Base-by-base conservation (phyloP, 306 rosid genomes). In the Dryas alaskensis region DNA sequence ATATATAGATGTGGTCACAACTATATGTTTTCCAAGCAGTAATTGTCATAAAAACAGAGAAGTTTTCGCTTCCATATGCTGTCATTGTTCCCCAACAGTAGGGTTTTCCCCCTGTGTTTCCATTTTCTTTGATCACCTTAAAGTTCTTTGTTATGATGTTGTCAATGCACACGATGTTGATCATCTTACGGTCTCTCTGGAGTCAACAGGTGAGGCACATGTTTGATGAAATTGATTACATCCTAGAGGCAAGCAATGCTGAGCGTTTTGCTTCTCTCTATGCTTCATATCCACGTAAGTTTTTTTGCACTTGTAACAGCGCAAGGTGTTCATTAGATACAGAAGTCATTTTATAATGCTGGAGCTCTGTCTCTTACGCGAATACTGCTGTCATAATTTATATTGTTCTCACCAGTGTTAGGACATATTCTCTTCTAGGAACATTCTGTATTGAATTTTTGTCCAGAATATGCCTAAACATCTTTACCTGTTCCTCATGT, bases 201-300 rank as follows among this genome's bases (percentile, higher is more conserved):
- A 67, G 78, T 87, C 80, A 81, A 81, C 96, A 94, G 97, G 96
- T 92, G 69, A 92, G 97, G 60, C 99, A 94, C 88, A 94, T 94
- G 99, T 94, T 94, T 82, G 96, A 94, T 82, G 99, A 94, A 86
- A 94, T 92, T 76, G 90, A 94, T 84, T 94, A 94, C 81, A 81
- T 94, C 59, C 86, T 43, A 17, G 99, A 94, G 91, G 99, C 88
- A 25, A 89, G 83, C 70, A 94, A 90, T 88, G 97, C 99, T 31
- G 96, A 92, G 75, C 99, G 92, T 64, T 94, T 92, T 79, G 88
- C 90, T 72, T 81, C 92, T 77, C 92, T 94, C 49, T 94, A 89
- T 76, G 79, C 90, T 85, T 69, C 62, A 60, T 60, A 49, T 81
- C 81, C 92, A 73, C 43, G 99, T 90, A 87, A 87, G 95, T 81